phyloP scores from a whole-genome alignment of 2,329 filamentous ascomycete species.

The Fusarium sp. region DNA sequence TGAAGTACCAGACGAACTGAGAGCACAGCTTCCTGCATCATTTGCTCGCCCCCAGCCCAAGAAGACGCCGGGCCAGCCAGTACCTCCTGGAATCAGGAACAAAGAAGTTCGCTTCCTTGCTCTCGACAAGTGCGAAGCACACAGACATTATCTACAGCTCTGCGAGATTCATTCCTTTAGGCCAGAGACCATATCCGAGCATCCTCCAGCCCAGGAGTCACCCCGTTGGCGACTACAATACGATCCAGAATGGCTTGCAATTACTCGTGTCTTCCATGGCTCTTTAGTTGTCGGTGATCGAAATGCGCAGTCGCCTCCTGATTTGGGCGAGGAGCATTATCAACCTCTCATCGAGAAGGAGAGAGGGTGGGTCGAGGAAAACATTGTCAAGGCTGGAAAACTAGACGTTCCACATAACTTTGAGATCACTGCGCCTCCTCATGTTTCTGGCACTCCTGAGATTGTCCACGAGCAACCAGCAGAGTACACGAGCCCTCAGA shows the following conservation, averaged over 20 bases:
- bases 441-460: constrained; percentile 70
- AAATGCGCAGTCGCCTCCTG: constrained; percentile 63
- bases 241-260: constrained; percentile 95
- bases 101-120: constrained; percentile 86
- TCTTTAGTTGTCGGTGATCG: constrained; percentile 74
- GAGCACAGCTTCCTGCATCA: constrained; percentile 80
- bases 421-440: constrained; percentile 77
- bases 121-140: constrained; percentile 88
- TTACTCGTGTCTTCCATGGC: constrained; percentile 83
- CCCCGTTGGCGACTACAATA: constrained; percentile 76
- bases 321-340: constrained; percentile 79
- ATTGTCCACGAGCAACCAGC: constrained; percentile 73
- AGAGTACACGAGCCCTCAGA: constrained; percentile 92
- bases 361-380: constrained; percentile 82
- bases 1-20: constrained; percentile 72
- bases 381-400: constrained; percentile 73
- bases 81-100: constrained; percentile 81
- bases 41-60: constrained; percentile 67
- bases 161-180: constrained; percentile 70
- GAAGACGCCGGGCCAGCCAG: constrained; percentile 68
- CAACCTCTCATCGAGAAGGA: constrained; percentile 75
- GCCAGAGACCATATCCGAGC: constrained; percentile 40
- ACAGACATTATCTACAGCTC: constrained; percentile 85
- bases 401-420: constrained; percentile 85
- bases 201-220: constrained; percentile 36